Evolutionary conservation across 352 stramenopile species (phyloP).

Genomic region (Salisapilia sapeloensis): DNA sequence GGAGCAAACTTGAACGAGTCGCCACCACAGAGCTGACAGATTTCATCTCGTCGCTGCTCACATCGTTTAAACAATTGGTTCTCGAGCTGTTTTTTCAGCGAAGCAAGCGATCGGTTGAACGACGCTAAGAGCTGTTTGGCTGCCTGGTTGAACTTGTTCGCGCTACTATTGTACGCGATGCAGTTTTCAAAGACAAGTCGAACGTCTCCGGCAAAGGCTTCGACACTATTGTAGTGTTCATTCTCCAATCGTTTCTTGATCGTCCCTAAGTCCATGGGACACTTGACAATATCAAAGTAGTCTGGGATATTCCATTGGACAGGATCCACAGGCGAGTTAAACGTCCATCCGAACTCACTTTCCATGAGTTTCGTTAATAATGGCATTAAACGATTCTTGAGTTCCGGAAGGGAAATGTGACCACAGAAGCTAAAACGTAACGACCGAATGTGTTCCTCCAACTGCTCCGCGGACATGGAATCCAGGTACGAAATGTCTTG

Average conservation of each 20-base stretch:
- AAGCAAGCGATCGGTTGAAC: constrained; percentile 50
- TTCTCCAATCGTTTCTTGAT: constrained; percentile 94
- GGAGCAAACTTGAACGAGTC: constrained; percentile 84
- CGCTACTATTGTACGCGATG: constrained; percentile 81
- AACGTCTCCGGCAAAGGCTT: constrained; percentile 76
- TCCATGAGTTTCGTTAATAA: constrained; percentile 79
- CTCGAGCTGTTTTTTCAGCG: constrained; percentile 62
- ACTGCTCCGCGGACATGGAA: constrained; percentile 68
- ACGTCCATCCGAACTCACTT: constrained; percentile 81
- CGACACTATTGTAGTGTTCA: constrained; percentile 86
- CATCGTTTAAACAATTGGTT: constrained; percentile 77
- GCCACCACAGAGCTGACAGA: constrained; percentile 77
- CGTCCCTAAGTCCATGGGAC: constrained; percentile 97
- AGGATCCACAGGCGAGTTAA: constrained; percentile 92
- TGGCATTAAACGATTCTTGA: constrained; percentile 74
- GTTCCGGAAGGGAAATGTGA: constrained; percentile 61
- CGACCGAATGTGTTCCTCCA: constrained; percentile 83
- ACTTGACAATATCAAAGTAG: constrained; percentile 89
- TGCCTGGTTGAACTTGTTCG: constrained; percentile 79
- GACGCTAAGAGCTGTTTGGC: constrained; percentile 63
- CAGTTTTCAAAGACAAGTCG: constrained; percentile 82
- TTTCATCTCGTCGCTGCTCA: constrained; percentile 68
- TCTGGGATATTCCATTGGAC: constrained; percentile 86
- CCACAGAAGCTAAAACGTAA: constrained; percentile 80
- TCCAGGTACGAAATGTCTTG: constrained; percentile 81